Percentiles rank a stretch among this genome's conserved stretches.
Conservation (phyloP, 2,329 filamentous ascomycete genomes). For the Cylindrodendrum hubeiense region DNA sequence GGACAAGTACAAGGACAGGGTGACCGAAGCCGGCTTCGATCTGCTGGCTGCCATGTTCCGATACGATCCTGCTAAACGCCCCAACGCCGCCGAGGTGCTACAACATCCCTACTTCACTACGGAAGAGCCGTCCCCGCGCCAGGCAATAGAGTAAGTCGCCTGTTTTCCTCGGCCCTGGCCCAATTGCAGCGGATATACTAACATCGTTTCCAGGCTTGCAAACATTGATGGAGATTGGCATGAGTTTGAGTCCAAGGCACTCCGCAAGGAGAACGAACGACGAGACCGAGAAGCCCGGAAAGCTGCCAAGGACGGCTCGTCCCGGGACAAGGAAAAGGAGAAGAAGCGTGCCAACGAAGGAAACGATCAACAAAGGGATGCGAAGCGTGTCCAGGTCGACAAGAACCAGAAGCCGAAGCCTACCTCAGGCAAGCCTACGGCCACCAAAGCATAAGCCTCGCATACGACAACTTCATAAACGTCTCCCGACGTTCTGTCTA, state of each 20-base stretch:
- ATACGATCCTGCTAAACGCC: conserved; percentile 88
- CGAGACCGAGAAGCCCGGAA: conserved; percentile 66
- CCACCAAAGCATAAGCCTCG: conserved; percentile 23
- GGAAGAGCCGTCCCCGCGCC: conserved; percentile 82
- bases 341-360: conserved; percentile 55
- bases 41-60: conserved; percentile 86
- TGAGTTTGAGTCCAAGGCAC: conserved; percentile 96
- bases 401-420: conserved; percentile 34
- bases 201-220: conserved; percentile 69
- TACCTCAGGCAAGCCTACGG: conserved; percentile 8
- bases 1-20: conserved; percentile 82
- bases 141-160: conserved; percentile 82
- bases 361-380: conserved; percentile 47
- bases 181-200: conserved; percentile 38
- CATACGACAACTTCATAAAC: neutral
- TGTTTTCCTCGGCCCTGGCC: conserved; percentile 4
- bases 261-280: conserved; percentile 89
- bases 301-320: conserved; percentile 54
- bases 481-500: neutral
- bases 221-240: conserved; percentile 95
- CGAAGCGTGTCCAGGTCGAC: conserved; percentile 51
- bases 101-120: conserved; percentile 88
- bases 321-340: conserved; percentile 51
- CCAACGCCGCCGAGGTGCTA: conserved; percentile 85
- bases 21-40: conserved; percentile 86